These are phyloP conservation scores for Hymenoscyphus fructigenus DNA, from an alignment of 2,329 filamentous ascomycete genomes.

Conservation along the genomic window DNA sequence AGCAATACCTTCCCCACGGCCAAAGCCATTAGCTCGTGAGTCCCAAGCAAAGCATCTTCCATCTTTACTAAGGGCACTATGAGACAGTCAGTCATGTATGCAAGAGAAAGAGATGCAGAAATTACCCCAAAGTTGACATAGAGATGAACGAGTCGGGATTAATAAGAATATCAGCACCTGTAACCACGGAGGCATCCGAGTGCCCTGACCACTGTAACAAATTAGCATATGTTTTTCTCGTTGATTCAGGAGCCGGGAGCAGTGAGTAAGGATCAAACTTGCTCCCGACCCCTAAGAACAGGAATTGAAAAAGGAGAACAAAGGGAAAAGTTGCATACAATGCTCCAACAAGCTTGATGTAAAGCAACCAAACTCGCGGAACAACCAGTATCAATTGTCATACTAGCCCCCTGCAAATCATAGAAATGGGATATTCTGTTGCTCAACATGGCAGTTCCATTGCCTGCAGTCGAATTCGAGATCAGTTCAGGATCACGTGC, in stretches of 20 bases:
- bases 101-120: background rate
- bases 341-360: constrained; percentile 14
- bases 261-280: too few relatives aligned
- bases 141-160: constrained; percentile 12
- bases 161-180: constrained; percentile 11
- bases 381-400: constrained; percentile 48
- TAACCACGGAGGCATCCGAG: constrained; percentile 1
- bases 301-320: too few relatives aligned
- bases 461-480: constrained; percentile 36
- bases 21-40: constrained; percentile 59
- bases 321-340: background rate
- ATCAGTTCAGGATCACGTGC: constrained; percentile 13
- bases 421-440: constrained; percentile 43
- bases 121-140: constrained; percentile 11
- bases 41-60: constrained; percentile 53
- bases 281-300: too few relatives aligned
- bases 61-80: background rate
- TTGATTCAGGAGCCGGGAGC: too few relatives aligned
- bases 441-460: constrained; percentile 44
- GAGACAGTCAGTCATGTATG: too few relatives aligned
- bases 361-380: constrained; percentile 41
- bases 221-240: background rate
- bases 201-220: constrained; percentile 29
- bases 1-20: constrained; percentile 59
- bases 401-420: constrained; percentile 40